Evolutionary conservation across 768 basidiomycete species (phyloP), one percentile per base, ranked within the genome.

Genomic region (Piloderma croceum): DNA sequence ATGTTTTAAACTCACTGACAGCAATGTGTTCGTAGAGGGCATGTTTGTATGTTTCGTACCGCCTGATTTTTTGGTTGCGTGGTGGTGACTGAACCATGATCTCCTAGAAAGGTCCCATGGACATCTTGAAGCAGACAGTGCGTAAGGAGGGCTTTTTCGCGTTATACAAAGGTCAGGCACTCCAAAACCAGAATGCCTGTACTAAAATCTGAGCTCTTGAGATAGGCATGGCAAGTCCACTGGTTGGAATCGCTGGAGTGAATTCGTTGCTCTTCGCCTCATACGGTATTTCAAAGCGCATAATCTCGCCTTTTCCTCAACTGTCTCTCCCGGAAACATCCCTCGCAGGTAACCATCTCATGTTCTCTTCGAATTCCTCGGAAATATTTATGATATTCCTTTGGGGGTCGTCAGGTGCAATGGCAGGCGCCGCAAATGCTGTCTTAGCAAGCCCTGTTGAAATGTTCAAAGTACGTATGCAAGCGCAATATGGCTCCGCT

Each of bases 391-490:
- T n/a, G n/a, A n/a, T n/a, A n/a, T n/a, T n/a, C n/a, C n/a, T n/a
- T n/a, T n/a, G n/a, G n/a, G n/a, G n/a, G n/a, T n/a, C n/a, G n/a
- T n/a, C n/a, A n/a, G 94, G 96, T 0, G 78, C 80, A 0, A 89
- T 96, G 77, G 96, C 96, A 0, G 96, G 96, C 5, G 90, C 87
- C 2, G 81, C 76, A 1, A 94, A 97, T 56, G 79, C 94, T 10
- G 62, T 98, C 7, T 72, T 98, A 3, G 94, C 94, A 2, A 88
- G 87, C 60, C 96, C 96, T 38, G 89, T 91, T 37, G 96, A 99
- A 63, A 90, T 98, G 87, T 97, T 97, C 70, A 98, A 99, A 64
- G 90, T 97, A 21, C 76, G 89, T 13, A 96, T 96, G 94, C 93
- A 96, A 62, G 92, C 86, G 6, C 89, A 97, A 57, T 94, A 96